Base-by-base conservation (phyloP, 495 filamentous ascomycete genomes). In the Stereocaulon alpinum region DNA sequence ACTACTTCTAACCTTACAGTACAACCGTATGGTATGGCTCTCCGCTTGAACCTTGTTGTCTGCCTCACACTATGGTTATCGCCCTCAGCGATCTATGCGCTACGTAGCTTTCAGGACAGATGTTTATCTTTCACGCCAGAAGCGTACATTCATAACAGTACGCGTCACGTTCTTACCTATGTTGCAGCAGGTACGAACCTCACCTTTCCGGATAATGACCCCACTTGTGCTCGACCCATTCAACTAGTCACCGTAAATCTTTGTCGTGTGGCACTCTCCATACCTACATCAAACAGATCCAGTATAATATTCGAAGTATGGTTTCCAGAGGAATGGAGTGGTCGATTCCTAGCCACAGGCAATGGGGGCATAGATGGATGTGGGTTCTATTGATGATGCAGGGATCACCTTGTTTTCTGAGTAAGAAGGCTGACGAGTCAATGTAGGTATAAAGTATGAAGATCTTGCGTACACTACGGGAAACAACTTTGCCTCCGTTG, bases 281-380 rank as follows among this genome's bases (percentile, higher is more conserved):
- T 85, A 10, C 59, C 73, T 1, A 85, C 82, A 0, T 82, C 80
- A 22, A 66, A 74, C 52, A 70, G 68, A 47, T 81, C 78, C 24
- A 71, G 76, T 32, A 78, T 84, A 43, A 77, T 71, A 3, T 68
- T 83, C 43, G 81, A 85, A 66, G 70, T 77, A 17, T 86, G 81
- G 80, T 70, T 86, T 24, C 84, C 83, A 32, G 45, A 70, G 6
- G 63, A 75, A 14, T 84, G 76, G 63, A 73, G 69, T 30, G 75
- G 77, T 9, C 73, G 79, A 6, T 78, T 82, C 61, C 48, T 82
- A 44, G 72, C 73, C 11, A 83, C 80, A 0, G 81, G 81, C 3
- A 82, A 82, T 61, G 79, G 80, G 6, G 81, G 80, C 27, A 71
- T 80, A 30, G 74, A 73, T 56, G 80, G 81, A 11, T 82, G 81